These are phyloP conservation scores for Aureobasidium lini DNA, from an alignment of 2,329 filamentous ascomycete species.

Conservation along the genomic window DNA sequence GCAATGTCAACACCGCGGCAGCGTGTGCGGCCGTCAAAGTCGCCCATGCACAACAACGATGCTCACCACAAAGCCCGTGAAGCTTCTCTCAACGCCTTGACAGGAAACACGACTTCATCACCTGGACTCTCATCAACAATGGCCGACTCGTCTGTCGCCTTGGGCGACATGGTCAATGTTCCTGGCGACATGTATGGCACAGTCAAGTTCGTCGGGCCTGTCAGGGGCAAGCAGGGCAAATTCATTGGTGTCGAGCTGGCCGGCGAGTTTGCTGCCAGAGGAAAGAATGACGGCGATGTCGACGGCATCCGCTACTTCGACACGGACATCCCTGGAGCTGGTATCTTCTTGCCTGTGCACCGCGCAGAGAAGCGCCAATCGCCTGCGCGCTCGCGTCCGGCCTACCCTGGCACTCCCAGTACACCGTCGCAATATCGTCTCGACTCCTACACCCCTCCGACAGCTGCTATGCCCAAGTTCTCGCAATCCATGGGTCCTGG, in stretches of 20 bases:
- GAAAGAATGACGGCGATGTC: conserved; percentile 94
- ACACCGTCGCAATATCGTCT: conserved; percentile 50
- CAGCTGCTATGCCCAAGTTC: conserved; percentile 64
- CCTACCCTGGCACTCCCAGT: conserved; percentile 60
- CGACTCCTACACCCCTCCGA: conserved; percentile 47
- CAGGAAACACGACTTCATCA: conserved; percentile 32
- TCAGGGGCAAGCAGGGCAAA: conserved; percentile 79
- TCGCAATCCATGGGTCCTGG: conserved; percentile 79
- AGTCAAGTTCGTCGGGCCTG: conserved; percentile 79
- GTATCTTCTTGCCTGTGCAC: conserved; percentile 85
- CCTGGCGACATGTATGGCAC: conserved; percentile 87
- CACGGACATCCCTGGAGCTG: conserved; percentile 69
- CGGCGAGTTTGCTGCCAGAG: conserved; percentile 68
- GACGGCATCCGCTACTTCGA: conserved; percentile 76
- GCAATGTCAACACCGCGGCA: conserved; percentile 9
- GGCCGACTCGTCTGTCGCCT: conserved; percentile 51
- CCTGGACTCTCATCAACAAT: conserved; percentile 24
- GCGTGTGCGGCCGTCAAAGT: conserved; percentile 2
- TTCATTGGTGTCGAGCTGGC: conserved; percentile 91
- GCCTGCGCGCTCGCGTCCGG: conserved; percentile 44
- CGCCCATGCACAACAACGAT: conserved; percentile 36
- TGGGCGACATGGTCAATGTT: conserved; percentile 83
- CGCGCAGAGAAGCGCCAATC: conserved; percentile 67
- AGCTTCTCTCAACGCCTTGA: conserved; percentile 60
- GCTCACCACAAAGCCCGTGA: conserved; percentile 67